phyloP scores from a whole-genome alignment of 2,329 filamentous ascomycete species.

The Aureobasidium sp. region DNA sequence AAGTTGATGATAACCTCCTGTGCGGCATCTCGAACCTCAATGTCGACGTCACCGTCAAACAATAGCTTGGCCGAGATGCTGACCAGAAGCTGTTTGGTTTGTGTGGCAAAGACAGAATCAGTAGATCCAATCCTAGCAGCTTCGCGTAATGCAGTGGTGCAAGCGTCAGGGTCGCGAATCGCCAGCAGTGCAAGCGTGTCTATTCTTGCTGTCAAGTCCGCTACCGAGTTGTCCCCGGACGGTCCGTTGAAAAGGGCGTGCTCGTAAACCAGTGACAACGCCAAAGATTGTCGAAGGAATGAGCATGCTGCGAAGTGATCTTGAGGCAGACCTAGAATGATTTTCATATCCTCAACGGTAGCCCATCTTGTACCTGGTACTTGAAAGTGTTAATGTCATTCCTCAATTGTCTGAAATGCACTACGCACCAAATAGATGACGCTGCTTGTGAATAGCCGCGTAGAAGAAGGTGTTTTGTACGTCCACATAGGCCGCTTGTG shows the following conservation, averaged over 20 bases:
- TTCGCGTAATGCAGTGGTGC: constrained; percentile 1
- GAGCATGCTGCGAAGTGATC: constrained; percentile 13
- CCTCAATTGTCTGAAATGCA: no score
- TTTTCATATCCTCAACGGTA: background rate
- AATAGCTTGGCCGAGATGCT: background rate
- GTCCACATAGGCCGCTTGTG: constrained; percentile 32
- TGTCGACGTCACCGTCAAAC: background rate
- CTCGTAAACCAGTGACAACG: constrained; percentile 1
- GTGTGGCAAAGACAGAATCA: background rate
- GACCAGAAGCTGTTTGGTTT: background rate
- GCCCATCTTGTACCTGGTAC: constrained; percentile 7
- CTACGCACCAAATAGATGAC: background rate
- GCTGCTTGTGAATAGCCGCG: constrained; percentile 1
- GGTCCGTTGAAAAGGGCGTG: constrained; percentile 3
- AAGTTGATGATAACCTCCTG: constrained; percentile 8
- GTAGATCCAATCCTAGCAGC: background rate
- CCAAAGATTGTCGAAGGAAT: constrained; percentile 8
- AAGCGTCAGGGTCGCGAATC: constrained; percentile 13
- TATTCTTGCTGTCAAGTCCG: background rate
- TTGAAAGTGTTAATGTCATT: background rate
- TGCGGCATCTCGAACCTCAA: constrained; percentile 14
- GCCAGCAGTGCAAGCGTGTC: background rate
- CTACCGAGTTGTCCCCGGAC: background rate
- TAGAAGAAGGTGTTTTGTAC: constrained; percentile 19
- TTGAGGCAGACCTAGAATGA: background rate